phyloP scores from a whole-genome alignment of 2,329 filamentous ascomycete species.

The Epichloe amarillans region DNA sequence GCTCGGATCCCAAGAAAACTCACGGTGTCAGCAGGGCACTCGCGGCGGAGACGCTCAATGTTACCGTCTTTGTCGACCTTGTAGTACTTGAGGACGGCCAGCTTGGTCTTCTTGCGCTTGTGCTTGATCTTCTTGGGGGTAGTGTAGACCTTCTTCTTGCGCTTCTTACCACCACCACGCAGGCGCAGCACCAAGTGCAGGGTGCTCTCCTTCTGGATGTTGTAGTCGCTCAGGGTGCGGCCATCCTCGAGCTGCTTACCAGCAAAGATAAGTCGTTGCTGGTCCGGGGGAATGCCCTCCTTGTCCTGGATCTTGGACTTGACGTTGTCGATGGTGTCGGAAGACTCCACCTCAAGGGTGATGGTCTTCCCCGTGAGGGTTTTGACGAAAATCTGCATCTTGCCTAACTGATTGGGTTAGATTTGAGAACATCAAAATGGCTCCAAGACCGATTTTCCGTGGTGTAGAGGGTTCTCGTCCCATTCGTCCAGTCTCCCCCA shows the following conservation, averaged over 20 bases:
- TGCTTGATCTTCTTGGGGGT: conserved; percentile 99
- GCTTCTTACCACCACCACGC: conserved; percentile 98
- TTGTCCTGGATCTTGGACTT: conserved; percentile 99
- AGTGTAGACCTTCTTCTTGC: conserved; percentile 99
- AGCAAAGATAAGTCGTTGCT: conserved; percentile 99
- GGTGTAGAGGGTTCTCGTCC: not conserved
- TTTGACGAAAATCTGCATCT: conserved; percentile 69
- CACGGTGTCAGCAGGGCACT: conserved; percentile 87
- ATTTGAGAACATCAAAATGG: conserved; percentile 9
- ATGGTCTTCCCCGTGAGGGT: conserved; percentile 99
- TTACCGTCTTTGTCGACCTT: conserved; percentile 99
- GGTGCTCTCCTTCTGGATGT: conserved; percentile 99
- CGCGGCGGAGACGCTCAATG: conserved; percentile 97
- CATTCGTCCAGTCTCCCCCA: not conserved
- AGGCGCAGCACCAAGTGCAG: conserved; percentile 97
- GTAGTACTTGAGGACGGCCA: conserved; percentile 99
- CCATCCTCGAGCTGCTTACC: conserved; percentile 99
- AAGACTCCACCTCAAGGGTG: conserved; percentile 99
- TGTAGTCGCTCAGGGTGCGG: conserved; percentile 98
- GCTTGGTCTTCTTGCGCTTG: conserved; percentile 99
- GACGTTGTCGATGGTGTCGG: conserved; percentile 99
- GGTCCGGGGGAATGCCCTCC: conserved; percentile 98
- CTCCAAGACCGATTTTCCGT: not conserved
- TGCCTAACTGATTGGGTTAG: conserved; percentile 40
- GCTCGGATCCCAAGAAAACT: conserved; percentile 24